Evolutionary conservation across 148 eudicot species (phyloP), one percentile per base, ranked within the genome.

Genomic region (Silene conica): DNA sequence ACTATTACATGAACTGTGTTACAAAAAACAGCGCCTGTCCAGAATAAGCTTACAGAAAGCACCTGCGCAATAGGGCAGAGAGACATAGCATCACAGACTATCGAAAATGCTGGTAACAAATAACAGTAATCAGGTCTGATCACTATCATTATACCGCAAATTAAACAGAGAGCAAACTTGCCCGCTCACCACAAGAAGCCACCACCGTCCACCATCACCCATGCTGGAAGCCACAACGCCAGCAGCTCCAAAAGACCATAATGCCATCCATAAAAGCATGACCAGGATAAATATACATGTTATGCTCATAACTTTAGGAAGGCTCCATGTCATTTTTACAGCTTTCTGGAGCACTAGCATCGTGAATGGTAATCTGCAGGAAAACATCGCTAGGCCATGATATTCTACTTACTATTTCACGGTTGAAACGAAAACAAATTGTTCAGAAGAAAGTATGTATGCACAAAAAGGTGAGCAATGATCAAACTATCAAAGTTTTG

Each of bases 111-210:
- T 56, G 45, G 57, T 71, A 69, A 48, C 59, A 46, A 14, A 71
- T 57, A 57, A 18, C 28, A 31, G 21, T 54, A 22, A 58, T 9
- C 34, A 11, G 9, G 63, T 9, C 38, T 54, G 56, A 58, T 63
- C 61, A 43, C 11, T 66, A 73, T 23, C 23, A 55, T 16, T 62
- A 73, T 74, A 55, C 8, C 11, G 74, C 31, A 55, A 34, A 77
- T 58, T 63, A 48, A 71, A 77, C 76, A 75, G 80, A 79, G 57
- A 82, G 80, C 81, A 83, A 88, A 95, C 93, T 88, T 89, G 92
- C 93, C 97, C 76, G 89, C 98, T 95, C 93, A 95, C 98, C 98
- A 85, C 84, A 87, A 95, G 98, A 81, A 95, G 90, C 96, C 93
- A 92, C 98, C 98, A 95, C 76, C 90, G 87, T 74, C 97, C 93